Conservation (phyloP, 2,329 filamentous ascomycete species). For the Calonectria henricotiae region DNA sequence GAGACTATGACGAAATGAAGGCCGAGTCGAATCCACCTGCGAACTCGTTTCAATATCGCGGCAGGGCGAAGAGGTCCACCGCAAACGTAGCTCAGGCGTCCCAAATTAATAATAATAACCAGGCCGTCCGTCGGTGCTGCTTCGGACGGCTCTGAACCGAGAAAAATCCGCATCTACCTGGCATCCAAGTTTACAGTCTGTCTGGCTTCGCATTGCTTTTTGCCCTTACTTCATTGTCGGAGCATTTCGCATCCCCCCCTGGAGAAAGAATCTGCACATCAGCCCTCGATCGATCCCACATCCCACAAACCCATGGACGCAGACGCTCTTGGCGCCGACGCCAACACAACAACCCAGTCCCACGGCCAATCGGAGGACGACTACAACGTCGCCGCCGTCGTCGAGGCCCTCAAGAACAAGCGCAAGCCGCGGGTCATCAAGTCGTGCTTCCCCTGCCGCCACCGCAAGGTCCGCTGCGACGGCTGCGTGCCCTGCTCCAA, state of each 20-base stretch:
- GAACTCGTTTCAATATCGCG: background rate
- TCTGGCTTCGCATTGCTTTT: background rate
- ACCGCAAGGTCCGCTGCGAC: slow-evolving; percentile 18
- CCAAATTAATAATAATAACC: slow-evolving; percentile 7
- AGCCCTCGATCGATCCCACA: background rate
- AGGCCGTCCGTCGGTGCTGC: background rate
- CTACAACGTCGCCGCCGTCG: slow-evolving; percentile 4
- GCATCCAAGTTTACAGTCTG: background rate
- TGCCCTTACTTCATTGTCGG: too few species aligned
- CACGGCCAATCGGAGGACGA: background rate
- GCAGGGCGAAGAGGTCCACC: too few species aligned
- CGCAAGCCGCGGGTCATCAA: slow-evolving; percentile 19
- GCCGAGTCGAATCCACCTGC: background rate
- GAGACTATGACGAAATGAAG: background rate
- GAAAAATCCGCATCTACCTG: background rate
- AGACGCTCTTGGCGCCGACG: background rate
- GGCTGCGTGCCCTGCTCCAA: slow-evolving; percentile 16
- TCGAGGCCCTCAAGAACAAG: slow-evolving; percentile 7
- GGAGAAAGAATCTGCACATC: background rate
- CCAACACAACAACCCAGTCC: too few species aligned
- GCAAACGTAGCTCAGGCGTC: background rate
- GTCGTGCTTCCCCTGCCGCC: slow-evolving; percentile 14
- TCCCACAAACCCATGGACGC: background rate
- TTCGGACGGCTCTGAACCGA: background rate
- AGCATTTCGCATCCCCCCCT: too few species aligned